These are phyloP conservation scores for Neurospora terricola DNA, from an alignment of 495 filamentous ascomycete species.

Conservation along the genomic window DNA sequence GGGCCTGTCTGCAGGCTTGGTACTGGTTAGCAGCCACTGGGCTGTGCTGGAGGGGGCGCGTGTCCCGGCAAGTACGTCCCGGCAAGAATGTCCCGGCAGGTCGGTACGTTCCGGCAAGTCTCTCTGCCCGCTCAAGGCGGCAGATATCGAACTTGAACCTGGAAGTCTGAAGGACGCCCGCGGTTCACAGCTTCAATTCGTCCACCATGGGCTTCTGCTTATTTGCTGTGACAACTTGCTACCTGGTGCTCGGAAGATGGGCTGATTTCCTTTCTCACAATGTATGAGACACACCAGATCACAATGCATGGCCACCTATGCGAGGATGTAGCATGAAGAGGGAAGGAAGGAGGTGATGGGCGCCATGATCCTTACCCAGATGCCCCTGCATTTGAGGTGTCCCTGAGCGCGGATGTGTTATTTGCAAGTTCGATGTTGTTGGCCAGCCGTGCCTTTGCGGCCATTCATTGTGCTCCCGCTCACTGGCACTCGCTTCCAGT, in stretches of 20 bases:
- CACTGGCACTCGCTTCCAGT: too few relatives aligned
- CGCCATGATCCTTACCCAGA: not conserved
- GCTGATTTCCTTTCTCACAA: not conserved
- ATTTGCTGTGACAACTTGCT: not conserved
- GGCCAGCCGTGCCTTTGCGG: too few relatives aligned
- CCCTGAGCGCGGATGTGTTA: not conserved
- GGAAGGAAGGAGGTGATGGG: not conserved
- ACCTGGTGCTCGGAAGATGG: not conserved
- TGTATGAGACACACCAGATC: not conserved
- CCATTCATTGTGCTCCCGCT: too few relatives aligned
- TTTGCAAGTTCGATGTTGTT: not conserved
- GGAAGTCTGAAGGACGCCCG: not conserved
- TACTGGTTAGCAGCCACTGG: not conserved
- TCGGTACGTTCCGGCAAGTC: not conserved
- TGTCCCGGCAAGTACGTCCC: not conserved
- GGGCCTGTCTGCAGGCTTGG: not conserved
- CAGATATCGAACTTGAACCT: not conserved
- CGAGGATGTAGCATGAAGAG: not conserved
- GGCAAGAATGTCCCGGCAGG: not conserved
- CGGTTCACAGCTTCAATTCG: not conserved
- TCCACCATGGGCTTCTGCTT: not conserved
- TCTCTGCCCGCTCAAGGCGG: not conserved
- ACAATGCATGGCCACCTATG: not conserved
- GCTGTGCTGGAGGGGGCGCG: not conserved
- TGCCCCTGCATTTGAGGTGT: not conserved